Evolutionary conservation across 768 basidiomycete species (phyloP).

Genomic region (Pleurotus giganteus): DNA sequence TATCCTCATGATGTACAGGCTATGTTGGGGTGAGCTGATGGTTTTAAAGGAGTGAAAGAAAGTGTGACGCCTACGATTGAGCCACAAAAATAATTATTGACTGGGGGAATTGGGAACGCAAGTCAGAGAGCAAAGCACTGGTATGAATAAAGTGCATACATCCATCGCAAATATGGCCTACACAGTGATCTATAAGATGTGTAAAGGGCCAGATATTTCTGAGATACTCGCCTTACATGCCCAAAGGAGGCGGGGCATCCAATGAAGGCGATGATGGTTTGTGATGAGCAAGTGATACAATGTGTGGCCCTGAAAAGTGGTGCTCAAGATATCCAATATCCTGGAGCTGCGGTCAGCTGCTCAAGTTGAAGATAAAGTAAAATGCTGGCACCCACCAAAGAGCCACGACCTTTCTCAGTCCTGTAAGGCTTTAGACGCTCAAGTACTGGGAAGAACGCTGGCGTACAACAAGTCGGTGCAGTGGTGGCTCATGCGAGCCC

Average conservation of each 20-base stretch:
- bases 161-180: constrained; percentile 6
- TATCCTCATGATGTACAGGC: constrained; percentile 4
- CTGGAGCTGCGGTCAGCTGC: not conserved
- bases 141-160: not conserved
- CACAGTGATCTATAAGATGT: not conserved
- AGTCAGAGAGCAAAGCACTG: not conserved
- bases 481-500: constrained; percentile 33
- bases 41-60: not conserved
- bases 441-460: not conserved
- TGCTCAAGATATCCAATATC: constrained; percentile 7
- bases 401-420: not conserved
- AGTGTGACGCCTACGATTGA: constrained; percentile 1
- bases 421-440: not conserved
- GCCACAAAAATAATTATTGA: constrained; percentile 2
- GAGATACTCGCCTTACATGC: not conserved
- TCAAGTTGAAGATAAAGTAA: not conserved
- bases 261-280: not conserved
- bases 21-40: not conserved
- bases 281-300: constrained; percentile 2
- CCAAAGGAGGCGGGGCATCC: not conserved
- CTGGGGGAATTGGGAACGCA: not conserved
- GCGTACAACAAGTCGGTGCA: constrained; percentile 31
- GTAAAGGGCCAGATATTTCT: not conserved
- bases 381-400: not conserved
- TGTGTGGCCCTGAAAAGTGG: not conserved